Conservation (phyloP, 2,329 filamentous ascomycete genomes). For the Clarireedia hainanense region DNA sequence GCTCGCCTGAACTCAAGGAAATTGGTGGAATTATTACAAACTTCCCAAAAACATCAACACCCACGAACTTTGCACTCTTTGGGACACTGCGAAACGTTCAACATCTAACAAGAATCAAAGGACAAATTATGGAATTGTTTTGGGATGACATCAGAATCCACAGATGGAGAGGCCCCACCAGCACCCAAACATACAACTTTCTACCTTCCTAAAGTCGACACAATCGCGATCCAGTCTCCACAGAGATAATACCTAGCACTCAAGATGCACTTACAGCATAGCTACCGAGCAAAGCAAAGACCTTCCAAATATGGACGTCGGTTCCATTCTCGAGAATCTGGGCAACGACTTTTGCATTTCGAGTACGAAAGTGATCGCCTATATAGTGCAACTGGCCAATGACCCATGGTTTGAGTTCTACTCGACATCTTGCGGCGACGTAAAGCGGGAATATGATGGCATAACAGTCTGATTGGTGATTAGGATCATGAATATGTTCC, state of each 20-base stretch:
- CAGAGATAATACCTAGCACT: no score
- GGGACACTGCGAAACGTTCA: no score
- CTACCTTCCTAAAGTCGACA: no score
- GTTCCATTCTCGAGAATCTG: constrained; percentile 1
- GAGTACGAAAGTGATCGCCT: constrained; percentile 7
- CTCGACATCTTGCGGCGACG: background rate
- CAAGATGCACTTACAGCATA: constrained; percentile 4
- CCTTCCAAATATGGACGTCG: constrained; percentile 3
- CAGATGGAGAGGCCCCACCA: no score
- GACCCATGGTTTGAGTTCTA: background rate
- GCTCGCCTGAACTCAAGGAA: background rate
- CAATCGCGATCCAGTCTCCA: no score
- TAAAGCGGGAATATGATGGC: constrained; percentile 10
- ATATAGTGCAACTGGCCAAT: constrained; percentile 9
- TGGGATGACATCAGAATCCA: no score
- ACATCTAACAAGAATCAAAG: no score
- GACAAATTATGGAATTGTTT: no score
- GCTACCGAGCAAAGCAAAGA: constrained; percentile 10
- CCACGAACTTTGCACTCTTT: no score
- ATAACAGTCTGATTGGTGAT: background rate
- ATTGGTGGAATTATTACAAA: no score
- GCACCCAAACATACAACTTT: no score
- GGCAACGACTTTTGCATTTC: constrained; percentile 8
- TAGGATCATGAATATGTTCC: background rate
- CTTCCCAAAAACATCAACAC: no score